Conservation (phyloP, 2,329 filamentous ascomycete species). For the Colletotrichum paranaense region DNA sequence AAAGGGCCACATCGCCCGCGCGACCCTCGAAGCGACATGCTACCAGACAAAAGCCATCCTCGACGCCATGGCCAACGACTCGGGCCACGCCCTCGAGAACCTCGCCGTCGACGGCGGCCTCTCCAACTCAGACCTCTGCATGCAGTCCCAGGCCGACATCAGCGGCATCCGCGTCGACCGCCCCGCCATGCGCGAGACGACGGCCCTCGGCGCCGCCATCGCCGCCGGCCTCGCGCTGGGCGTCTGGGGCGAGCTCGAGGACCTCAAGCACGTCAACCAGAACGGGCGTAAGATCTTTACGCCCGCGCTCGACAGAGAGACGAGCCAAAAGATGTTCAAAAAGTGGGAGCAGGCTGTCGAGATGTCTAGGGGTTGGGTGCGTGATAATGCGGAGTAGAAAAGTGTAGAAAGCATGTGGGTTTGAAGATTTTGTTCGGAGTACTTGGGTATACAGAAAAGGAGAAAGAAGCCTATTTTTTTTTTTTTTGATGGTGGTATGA, state of each 20-base stretch:
- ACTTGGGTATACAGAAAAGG: constrained; percentile 2
- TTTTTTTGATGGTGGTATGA: not conserved
- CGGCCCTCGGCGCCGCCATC: constrained; percentile 87
- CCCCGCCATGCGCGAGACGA: constrained; percentile 91
- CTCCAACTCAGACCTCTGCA: constrained; percentile 88
- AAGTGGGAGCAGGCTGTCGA: constrained; percentile 69
- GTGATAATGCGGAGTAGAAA: not conserved
- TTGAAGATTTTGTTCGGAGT: not conserved
- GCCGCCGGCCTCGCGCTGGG: constrained; percentile 87
- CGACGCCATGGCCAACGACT: constrained; percentile 91
- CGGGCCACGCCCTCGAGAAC: constrained; percentile 77
- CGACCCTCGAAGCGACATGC: constrained; percentile 90
- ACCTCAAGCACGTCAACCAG: constrained; percentile 79
- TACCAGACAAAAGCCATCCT: constrained; percentile 94
- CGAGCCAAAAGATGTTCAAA: constrained; percentile 54
- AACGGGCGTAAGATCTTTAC: constrained; percentile 76
- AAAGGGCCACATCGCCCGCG: constrained; percentile 86
- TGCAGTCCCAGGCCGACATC: constrained; percentile 92
- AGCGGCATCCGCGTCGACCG: constrained; percentile 85
- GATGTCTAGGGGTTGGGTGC: constrained; percentile 67
- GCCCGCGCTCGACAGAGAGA: constrained; percentile 66
- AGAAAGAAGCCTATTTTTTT: not conserved
- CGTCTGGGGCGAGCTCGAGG: constrained; percentile 78
- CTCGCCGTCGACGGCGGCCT: constrained; percentile 91
- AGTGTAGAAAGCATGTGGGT: not conserved